phyloP scores from a whole-genome alignment of 305 asterid species.

The Salvia sclarea region DNA sequence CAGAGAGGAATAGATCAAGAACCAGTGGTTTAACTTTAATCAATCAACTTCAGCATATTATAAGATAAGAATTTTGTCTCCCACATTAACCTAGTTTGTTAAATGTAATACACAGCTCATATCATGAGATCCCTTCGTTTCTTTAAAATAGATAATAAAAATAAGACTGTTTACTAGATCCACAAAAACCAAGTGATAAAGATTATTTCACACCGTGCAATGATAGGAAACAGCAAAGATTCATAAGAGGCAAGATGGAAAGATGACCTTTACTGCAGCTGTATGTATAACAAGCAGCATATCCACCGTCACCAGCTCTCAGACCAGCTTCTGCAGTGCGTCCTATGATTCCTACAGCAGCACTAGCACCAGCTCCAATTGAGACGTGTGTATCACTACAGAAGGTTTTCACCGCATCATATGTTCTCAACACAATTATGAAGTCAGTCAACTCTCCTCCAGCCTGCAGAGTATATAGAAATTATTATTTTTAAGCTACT shows the following conservation, averaged over 20 bases:
- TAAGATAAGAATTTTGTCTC: background rate
- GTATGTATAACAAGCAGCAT: constrained; percentile 81
- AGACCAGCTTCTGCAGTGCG: constrained; percentile 95
- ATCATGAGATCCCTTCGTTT: too few species aligned
- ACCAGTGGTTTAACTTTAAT: background rate
- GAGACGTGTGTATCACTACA: constrained; percentile 72
- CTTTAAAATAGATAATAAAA: background rate
- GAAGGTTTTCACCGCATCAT: constrained; percentile 79
- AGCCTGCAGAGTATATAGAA: constrained; percentile 54
- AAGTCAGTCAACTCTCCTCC: constrained; percentile 97
- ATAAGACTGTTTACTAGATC: background rate
- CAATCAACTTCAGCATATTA: background rate
- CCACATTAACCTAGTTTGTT: background rate
- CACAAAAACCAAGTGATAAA: too few species aligned
- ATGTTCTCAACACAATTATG: constrained; percentile 77
- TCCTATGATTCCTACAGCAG: constrained; percentile 79
- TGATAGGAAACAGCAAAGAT: background rate
- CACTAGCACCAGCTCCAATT: constrained; percentile 90
- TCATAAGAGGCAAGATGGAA: constrained; percentile 12
- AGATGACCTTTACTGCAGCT: constrained; percentile 92
- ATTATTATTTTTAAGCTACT: background rate
- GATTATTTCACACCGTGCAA: background rate
- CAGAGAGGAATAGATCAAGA: background rate
- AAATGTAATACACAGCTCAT: background rate
- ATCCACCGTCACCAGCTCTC: constrained; percentile 73